Evolutionary conservation across 2,329 filamentous ascomycete genomes (phyloP), one percentile per base, ranked within the genome.

Genomic region (Sporothrix curviconia): DNA sequence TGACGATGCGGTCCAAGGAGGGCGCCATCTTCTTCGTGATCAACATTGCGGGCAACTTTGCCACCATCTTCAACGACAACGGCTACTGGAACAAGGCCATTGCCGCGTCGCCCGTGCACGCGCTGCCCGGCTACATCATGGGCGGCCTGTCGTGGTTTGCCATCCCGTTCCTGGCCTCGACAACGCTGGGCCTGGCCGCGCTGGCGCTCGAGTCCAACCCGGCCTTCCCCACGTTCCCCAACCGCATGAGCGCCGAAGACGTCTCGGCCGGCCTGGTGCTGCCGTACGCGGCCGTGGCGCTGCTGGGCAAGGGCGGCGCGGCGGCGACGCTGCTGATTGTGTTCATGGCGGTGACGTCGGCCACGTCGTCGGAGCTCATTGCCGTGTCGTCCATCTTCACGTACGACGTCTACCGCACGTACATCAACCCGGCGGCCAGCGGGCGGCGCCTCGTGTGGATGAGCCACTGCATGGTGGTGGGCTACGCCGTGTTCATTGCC

Each of bases 11-110:
- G 58, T 90, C 86, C 1, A 82, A 81, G 59, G 85, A 92, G 65
- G 91, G 91, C 5, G 89, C 83, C 40, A 89, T 94, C 60, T 95
- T 95, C 77, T 95, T 95, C 71, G 84, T 95, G 37, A 95, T 95
- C 73, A 95, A 95, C 71, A 86, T 71, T 49, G 86, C 57, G 12
- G 62, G 62, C 28, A 92, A 92, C 72, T 94, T 92, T 60, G 86
- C 80, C 59, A 91, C 88, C 1, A 89, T 95, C 4, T 95, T 95
- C 75, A 78, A 90, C 44, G 90, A 95, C 67, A 92, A 92, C 63
- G 86, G 87, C 15, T 95, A 95, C 75, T 95, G 91, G 74, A 94
- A 95, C 78, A 95, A 95, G 72, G 91, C 90, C 15, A 95, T 96
- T 65, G 90, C 92, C 7, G 90, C 92, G 0, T 87, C 84, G 22